Percentiles rank a stretch among this genome's conserved stretches.
Conservation (phyloP, 441 rosid species). For the Gossypium gossypioides region DNA sequence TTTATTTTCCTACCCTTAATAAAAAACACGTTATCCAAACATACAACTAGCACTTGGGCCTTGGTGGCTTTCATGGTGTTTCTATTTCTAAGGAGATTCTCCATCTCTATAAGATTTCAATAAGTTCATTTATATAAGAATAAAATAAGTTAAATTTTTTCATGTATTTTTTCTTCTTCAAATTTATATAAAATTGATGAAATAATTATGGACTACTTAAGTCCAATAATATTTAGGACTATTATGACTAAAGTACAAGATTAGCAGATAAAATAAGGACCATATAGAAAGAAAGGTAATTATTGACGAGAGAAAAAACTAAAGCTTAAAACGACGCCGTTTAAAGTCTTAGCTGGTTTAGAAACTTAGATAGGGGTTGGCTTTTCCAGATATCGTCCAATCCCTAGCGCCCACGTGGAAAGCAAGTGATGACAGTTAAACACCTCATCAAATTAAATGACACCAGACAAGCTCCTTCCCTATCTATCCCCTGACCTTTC, state of each 20-base stretch:
- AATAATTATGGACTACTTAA: not conserved
- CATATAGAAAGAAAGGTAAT: not conserved
- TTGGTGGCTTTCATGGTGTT: too few relatives aligned
- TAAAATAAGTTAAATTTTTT: too few relatives aligned
- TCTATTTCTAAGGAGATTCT: too few relatives aligned
- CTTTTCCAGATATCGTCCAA: slow-evolving; percentile 7
- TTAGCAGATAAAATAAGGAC: not conserved
- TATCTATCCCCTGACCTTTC: slow-evolving; percentile 8
- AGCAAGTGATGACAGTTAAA: slow-evolving; percentile 14
- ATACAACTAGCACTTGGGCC: too few relatives aligned
- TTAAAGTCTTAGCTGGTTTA: not conserved
- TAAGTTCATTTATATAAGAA: too few relatives aligned
- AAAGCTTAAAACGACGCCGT: not conserved
- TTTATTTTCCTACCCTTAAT: too few relatives aligned
- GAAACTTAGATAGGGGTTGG: not conserved
- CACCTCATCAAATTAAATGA: slow-evolving; percentile 19
- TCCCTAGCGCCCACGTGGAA: slow-evolving; percentile 29
- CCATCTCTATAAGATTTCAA: too few relatives aligned
- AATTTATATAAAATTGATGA: not conserved
- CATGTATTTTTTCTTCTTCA: too few relatives aligned
- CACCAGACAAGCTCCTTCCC: slow-evolving; percentile 18
- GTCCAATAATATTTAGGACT: not conserved
- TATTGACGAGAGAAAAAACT: not conserved
- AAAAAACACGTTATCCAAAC: too few relatives aligned
- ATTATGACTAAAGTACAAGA: not conserved